Percentiles rank a stretch among this genome's conserved stretches.
phyloP scores from a whole-genome alignment of 129 eudicot species.

The Calendula officinalis region DNA sequence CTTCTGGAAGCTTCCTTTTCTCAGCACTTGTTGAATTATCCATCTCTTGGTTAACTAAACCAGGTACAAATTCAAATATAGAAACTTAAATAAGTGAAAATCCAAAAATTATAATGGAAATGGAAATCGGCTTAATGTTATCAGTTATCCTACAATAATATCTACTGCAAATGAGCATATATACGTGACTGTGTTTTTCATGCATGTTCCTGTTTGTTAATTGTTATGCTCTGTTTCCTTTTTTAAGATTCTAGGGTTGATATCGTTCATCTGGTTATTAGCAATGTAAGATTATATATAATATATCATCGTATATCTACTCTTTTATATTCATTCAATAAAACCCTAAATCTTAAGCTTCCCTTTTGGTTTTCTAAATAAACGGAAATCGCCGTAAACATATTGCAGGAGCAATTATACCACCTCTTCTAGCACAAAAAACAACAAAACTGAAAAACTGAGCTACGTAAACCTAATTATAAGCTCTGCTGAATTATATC shows the following conservation, averaged over 20 bases:
- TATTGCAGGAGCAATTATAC: neutral
- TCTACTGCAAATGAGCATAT: neutral
- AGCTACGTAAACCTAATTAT: conserved; percentile 5
- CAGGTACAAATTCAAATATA: conserved; percentile 8
- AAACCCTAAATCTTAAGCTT: neutral
- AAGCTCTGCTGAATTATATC: neutral
- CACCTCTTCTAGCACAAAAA: neutral
- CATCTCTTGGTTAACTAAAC: conserved; percentile 25
- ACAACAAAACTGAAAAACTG: neutral
- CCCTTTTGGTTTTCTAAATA: neutral
- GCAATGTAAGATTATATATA: neutral
- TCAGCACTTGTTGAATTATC: conserved; percentile 46
- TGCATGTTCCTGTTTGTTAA: neutral
- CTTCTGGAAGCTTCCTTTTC: conserved; percentile 57
- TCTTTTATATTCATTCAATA: conserved; percentile 5
- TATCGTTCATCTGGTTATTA: neutral
- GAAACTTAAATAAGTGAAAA: neutral
- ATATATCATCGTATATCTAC: neutral
- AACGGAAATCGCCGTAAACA: neutral
- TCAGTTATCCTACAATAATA: neutral
- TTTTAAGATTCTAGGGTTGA: neutral
- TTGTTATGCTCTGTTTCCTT: conserved; percentile 1
- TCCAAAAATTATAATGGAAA: neutral
- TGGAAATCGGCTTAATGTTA: neutral
- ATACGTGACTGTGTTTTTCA: neutral